Evolutionary conservation across 1,284 basidiomycete genomes (phyloP).

Genomic region (Amylostereum areolatum): DNA sequence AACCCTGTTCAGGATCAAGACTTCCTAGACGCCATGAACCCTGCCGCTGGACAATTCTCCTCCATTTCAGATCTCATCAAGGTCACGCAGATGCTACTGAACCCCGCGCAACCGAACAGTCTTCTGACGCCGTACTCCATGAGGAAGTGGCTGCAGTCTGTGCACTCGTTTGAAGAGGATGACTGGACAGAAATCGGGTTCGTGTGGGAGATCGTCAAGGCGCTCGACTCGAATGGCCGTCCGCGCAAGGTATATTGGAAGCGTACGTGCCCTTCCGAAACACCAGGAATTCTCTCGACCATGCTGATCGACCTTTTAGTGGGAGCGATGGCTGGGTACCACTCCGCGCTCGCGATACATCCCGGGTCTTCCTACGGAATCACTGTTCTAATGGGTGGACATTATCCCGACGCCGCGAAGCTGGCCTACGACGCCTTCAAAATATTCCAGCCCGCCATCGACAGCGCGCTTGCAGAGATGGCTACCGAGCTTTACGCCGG

Average conservation of each 20-base stretch:
- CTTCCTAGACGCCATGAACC: constrained; percentile 34
- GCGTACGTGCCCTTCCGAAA: constrained; percentile 12
- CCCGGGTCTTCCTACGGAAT: constrained; percentile 42
- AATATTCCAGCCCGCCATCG: constrained; percentile 35
- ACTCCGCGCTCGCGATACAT: constrained; percentile 37
- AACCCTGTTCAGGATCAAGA: constrained; percentile 26
- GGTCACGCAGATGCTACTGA: constrained; percentile 36
- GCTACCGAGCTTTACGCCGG: constrained; percentile 28
- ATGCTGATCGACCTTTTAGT: constrained; percentile 19
- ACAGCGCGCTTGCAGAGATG: constrained; percentile 24
- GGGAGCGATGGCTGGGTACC: constrained; percentile 38
- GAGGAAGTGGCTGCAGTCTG: constrained; percentile 36
- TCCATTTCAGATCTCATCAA: constrained; percentile 37
- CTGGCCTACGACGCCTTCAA: constrained; percentile 32
- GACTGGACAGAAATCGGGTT: constrained; percentile 37
- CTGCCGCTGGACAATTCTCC: constrained; percentile 43
- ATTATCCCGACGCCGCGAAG: constrained; percentile 27
- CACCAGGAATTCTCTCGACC: background rate
- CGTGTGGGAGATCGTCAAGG: constrained; percentile 42
- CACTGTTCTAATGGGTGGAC: constrained; percentile 38
- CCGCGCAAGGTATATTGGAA: constrained; percentile 32
- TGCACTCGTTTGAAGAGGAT: constrained; percentile 33
- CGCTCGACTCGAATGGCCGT: constrained; percentile 25
- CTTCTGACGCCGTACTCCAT: constrained; percentile 30
- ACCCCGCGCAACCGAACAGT: constrained; percentile 31